A percentile compares a stretch with the other conserved stretches of the same genome.
Conservation (phyloP, 2,329 filamentous ascomycete species). For the Ceratocystis albifundus region DNA sequence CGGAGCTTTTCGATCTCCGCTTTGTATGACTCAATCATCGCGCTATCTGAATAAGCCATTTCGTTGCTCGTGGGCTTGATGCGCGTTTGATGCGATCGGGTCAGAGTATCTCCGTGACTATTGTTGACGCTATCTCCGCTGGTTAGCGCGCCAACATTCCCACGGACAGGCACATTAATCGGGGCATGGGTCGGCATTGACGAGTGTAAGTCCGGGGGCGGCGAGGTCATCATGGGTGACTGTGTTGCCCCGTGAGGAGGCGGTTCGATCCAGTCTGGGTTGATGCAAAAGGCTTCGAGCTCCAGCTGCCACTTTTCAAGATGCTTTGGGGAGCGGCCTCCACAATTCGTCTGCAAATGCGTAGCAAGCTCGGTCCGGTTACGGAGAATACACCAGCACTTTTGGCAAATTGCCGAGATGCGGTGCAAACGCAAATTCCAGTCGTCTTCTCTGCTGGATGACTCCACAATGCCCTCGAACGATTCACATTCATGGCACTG, state of each 20-base stretch:
- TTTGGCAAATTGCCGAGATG: slow-evolving; percentile 22
- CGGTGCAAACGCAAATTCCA: slow-evolving; percentile 15
- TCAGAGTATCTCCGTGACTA: neutral
- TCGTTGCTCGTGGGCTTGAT: slow-evolving; percentile 1
- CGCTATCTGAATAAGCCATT: neutral
- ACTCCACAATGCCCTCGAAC: slow-evolving; percentile 18
- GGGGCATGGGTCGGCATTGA: neutral
- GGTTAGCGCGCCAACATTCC: neutral
- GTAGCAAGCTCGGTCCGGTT: slow-evolving; percentile 16
- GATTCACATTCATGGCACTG: slow-evolving; percentile 21
- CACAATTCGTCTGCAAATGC: slow-evolving; percentile 17
- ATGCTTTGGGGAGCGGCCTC: slow-evolving; percentile 21
- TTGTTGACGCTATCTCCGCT: neutral
- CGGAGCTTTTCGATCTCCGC: slow-evolving; percentile 20
- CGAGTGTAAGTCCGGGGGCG: slow-evolving; percentile 10
- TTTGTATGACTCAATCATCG: slow-evolving; percentile 13
- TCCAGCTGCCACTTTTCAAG: slow-evolving; percentile 22
- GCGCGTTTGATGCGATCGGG: neutral
- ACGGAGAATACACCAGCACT: slow-evolving; percentile 21
- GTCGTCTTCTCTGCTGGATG: neutral
- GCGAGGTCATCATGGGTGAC: slow-evolving; percentile 8
- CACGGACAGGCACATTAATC: slow-evolving; percentile 7
- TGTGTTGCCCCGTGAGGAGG: slow-evolving; percentile 9
- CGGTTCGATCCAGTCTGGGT: slow-evolving; percentile 20
- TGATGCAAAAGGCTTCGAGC: slow-evolving; percentile 18